A percentile compares a stretch with the other conserved stretches of the same genome.
phyloP scores from a whole-genome alignment of 345 rosid species.

The Bretschneidera sinensis region DNA sequence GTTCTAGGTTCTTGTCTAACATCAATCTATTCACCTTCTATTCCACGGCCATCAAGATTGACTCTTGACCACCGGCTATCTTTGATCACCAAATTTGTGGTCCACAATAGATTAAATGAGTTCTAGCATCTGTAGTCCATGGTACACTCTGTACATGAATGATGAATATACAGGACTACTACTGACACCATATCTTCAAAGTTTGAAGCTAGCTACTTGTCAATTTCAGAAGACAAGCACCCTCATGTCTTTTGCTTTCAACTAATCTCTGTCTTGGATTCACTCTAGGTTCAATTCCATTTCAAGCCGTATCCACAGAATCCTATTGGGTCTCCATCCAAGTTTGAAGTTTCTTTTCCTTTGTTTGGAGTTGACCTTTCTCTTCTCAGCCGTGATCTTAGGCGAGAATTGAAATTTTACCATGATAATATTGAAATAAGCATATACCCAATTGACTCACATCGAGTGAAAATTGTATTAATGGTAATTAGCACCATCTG shows the following conservation, averaged over 20 bases:
- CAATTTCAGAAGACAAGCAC: conserved; percentile 6
- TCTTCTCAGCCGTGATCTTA: conserved; percentile 1
- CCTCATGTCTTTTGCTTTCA: conserved; percentile 5
- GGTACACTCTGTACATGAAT: conserved; percentile 1
- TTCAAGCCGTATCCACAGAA: conserved; percentile 14
- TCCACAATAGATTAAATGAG: conserved; percentile 5
- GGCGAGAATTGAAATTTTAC: conserved; percentile 1
- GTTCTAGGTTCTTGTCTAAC: conserved; percentile 1
- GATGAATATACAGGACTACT: conserved; percentile 2
- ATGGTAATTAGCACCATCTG: too few relatives aligned
- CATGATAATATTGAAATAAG: too few relatives aligned
- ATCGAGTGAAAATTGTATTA: neutral
- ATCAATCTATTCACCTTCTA: neutral
- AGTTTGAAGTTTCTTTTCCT: too few relatives aligned
- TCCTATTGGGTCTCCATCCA: conserved; percentile 4
- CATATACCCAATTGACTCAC: neutral
- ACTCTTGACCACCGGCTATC: conserved; percentile 26
- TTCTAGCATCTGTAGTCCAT: conserved; percentile 13
- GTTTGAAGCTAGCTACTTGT: conserved; percentile 11
- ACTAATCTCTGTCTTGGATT: conserved; percentile 8
- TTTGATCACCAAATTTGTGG: conserved; percentile 18
- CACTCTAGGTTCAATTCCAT: neutral
- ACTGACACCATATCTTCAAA: conserved; percentile 9
- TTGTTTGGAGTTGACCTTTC: too few relatives aligned
- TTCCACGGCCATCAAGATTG: conserved; percentile 14